A percentile compares a stretch with the other conserved stretches of the same genome.
phyloP scores from a whole-genome alignment of 2,329 filamentous ascomycete species.

The Nannizziopsis barbatae region DNA sequence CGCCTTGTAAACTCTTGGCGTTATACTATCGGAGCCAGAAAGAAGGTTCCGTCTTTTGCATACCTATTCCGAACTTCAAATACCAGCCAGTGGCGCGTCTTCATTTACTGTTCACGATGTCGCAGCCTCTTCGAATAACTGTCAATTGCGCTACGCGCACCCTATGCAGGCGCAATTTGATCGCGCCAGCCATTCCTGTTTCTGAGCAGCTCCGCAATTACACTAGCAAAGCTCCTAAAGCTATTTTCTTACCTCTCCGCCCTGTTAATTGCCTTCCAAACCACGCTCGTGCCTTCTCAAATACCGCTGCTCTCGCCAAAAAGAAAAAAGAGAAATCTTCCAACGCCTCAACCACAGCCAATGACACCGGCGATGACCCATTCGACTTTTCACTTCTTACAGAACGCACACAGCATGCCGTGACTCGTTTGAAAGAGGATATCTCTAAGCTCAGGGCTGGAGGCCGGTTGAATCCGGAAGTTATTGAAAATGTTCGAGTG shows the following conservation, averaged over 20 bases:
- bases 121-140: constrained; percentile 4
- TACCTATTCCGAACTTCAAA: too few relatives aligned
- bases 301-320: constrained; percentile 35
- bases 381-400: constrained; percentile 51
- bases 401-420: constrained; percentile 43
- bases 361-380: constrained; percentile 39
- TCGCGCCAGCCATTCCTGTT: not conserved
- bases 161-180: not conserved
- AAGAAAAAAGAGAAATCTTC: constrained; percentile 42
- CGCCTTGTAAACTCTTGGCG: too few relatives aligned
- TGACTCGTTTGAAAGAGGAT: constrained; percentile 49
- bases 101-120: not conserved
- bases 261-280: not conserved
- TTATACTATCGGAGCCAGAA: too few relatives aligned
- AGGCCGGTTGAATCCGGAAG: constrained; percentile 51
- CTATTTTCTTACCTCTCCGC: not conserved
- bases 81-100: not conserved
- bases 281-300: constrained; percentile 29
- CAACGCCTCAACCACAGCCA: constrained; percentile 29
- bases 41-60: too few relatives aligned
- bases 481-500: constrained; percentile 52
- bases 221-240: too few relatives aligned
- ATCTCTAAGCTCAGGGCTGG: constrained; percentile 52
- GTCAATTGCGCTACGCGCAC: not conserved
- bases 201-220: not conserved